A percentile compares a stretch with the other conserved stretches of the same genome.
Evolutionary conservation across 805 yeast genomes (phyloP).

Genomic region (Tetrapisispora phaffii): DNA sequence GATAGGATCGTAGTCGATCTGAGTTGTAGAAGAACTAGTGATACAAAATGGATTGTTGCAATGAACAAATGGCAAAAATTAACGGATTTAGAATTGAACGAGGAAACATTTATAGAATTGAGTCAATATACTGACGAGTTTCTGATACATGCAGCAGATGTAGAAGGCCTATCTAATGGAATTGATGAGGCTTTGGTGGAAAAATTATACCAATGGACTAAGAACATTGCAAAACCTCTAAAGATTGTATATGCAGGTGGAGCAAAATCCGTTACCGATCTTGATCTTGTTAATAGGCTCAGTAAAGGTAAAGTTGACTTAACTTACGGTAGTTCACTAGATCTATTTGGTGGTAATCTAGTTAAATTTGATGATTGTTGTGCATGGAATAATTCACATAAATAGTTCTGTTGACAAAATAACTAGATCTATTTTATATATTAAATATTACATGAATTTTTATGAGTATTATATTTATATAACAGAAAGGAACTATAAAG

Average conservation of each 20-base stretch:
- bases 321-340: slow-evolving; percentile 88
- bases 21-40: slow-evolving; percentile 53
- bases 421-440: neutral
- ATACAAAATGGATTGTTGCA: slow-evolving; percentile 74
- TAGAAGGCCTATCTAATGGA: slow-evolving; percentile 92
- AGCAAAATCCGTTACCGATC: slow-evolving; percentile 64
- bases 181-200: slow-evolving; percentile 72
- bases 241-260: slow-evolving; percentile 97
- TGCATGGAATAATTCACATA: slow-evolving; percentile 47
- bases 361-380: slow-evolving; percentile 72
- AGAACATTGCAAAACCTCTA: slow-evolving; percentile 32
- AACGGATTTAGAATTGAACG: slow-evolving; percentile 51
- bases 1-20: slow-evolving; percentile 73
- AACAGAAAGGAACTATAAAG: too few relatives aligned
- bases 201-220: slow-evolving; percentile 68
- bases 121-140: slow-evolving; percentile 72
- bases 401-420: too few relatives aligned
- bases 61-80: slow-evolving; percentile 95
- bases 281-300: slow-evolving; percentile 51
- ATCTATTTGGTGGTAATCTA: slow-evolving; percentile 83
- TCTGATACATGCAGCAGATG: slow-evolving; percentile 95
- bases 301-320: slow-evolving; percentile 81
- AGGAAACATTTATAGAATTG: slow-evolving; percentile 44
- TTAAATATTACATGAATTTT: slow-evolving; percentile 1
- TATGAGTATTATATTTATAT: neutral